Percentiles rank a stretch among this genome's conserved stretches.
Evolutionary conservation across 1,284 basidiomycete species (phyloP).

Genomic region (Trametes versicolor): DNA sequence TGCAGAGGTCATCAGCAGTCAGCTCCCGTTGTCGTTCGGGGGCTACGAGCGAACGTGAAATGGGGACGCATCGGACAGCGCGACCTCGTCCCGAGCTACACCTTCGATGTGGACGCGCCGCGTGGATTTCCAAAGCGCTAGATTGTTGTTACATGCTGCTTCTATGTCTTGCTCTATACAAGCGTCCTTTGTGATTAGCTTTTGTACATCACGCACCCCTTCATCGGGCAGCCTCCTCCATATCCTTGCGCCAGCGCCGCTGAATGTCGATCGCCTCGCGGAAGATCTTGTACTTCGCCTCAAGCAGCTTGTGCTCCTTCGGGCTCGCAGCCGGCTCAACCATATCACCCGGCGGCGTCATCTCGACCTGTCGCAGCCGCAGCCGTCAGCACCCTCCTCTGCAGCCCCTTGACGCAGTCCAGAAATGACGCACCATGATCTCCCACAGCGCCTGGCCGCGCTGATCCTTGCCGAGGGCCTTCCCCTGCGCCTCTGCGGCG

Average conservation of each 20-base stretch:
- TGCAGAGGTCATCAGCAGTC: no score
- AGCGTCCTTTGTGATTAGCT: conserved; percentile 5
- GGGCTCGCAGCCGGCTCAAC: conserved; percentile 72
- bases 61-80: no score
- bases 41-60: no score
- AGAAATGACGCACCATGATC: conserved; percentile 78
- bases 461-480: conserved; percentile 54
- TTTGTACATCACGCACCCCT: neutral
- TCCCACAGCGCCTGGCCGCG: conserved; percentile 85
- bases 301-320: conserved; percentile 78
- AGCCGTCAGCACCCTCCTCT: conserved; percentile 6
- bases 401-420: neutral
- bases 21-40: no score
- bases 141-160: conserved; percentile 14
- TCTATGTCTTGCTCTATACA: conserved; percentile 15
- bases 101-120: no score
- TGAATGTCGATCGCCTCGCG: conserved; percentile 90
- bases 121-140: neutral
- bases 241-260: conserved; percentile 80
- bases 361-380: conserved; percentile 69
- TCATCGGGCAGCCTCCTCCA: conserved; percentile 62
- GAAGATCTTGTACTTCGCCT: conserved; percentile 97
- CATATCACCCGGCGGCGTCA: conserved; percentile 88
- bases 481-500: conserved; percentile 70
- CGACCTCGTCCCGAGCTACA: no score